Conservation (phyloP, 169 alveolate genomes). For the Sarcocystis neurona region DNA sequence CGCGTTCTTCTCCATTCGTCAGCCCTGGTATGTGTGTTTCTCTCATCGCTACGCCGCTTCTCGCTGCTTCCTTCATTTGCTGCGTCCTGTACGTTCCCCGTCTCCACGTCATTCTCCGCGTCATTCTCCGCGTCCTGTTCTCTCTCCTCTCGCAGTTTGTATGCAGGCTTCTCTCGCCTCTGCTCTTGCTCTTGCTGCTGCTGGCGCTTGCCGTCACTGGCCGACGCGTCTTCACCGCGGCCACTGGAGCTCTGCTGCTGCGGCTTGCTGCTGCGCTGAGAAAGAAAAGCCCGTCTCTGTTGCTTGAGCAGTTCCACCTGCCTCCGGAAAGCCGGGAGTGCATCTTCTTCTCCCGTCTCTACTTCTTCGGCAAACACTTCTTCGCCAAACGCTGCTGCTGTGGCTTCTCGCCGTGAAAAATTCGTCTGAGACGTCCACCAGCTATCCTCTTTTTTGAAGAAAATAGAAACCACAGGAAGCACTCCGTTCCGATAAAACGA, state of each 20-base stretch:
- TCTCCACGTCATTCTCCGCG: slow-evolving; percentile 10
- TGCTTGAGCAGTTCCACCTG: neutral
- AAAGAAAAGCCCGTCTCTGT: too few relatives aligned
- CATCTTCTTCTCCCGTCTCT: neutral
- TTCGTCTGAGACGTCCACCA: slow-evolving; percentile 5
- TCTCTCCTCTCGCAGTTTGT: neutral
- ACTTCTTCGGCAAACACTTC: neutral
- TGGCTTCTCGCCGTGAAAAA: neutral
- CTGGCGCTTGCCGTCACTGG: neutral
- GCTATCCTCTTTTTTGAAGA: neutral
- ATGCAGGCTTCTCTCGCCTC: neutral
- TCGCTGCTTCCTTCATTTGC: neutral
- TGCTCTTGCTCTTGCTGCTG: neutral
- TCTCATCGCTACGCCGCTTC: neutral
- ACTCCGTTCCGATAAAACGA: neutral
- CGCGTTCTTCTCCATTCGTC: neutral
- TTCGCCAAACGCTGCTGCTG: neutral
- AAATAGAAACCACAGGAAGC: neutral
- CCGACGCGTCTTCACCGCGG: neutral
- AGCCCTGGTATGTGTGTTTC: neutral
- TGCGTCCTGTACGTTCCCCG: too few relatives aligned
- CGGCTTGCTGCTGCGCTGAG: neutral
- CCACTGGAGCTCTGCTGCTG: neutral
- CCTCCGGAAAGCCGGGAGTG: neutral
- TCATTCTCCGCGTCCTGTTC: neutral